phyloP scores from a whole-genome alignment of 768 basidiomycete species.

The Lactarius sp. region DNA sequence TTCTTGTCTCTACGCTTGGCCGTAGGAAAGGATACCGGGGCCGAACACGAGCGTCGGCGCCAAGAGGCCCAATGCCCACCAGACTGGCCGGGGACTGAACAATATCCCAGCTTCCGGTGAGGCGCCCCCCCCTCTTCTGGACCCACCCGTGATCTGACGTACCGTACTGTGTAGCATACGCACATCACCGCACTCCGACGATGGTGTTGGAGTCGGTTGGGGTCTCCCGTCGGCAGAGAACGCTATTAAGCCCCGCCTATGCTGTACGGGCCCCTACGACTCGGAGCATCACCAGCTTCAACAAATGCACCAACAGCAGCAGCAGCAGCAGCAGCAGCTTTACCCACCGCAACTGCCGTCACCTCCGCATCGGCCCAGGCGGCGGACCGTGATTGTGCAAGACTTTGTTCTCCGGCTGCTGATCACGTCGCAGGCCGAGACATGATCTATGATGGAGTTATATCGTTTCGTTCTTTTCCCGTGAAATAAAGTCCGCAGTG shows the following conservation, averaged over 20 bases:
- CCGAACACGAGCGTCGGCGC: not conserved
- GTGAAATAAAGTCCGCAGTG: too few species aligned
- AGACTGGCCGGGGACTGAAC: not conserved
- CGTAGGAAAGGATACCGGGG: not conserved
- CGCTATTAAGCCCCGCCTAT: too few species aligned
- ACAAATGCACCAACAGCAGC: too few species aligned
- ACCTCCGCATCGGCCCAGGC: not conserved
- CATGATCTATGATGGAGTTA: not conserved
- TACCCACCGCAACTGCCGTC: not conserved
- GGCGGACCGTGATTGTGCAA: slow-evolving; percentile 8
- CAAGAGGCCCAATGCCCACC: not conserved
- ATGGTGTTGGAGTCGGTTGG: not conserved
- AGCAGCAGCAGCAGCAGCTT: not conserved
- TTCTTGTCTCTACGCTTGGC: not conserved
- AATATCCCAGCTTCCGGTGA: not conserved
- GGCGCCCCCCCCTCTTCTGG: not conserved
- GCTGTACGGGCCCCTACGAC: too few species aligned
- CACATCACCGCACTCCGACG: not conserved
- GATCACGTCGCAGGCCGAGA: slow-evolving; percentile 12
- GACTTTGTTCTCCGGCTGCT: slow-evolving; percentile 2
- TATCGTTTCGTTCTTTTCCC: too few species aligned
- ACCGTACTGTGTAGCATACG: not conserved
- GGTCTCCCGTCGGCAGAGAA: not conserved
- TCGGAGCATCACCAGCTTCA: too few species aligned
- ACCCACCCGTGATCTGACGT: not conserved